Conservation (phyloP, 441 rosid species). For the Arabidopsis lyrata region DNA sequence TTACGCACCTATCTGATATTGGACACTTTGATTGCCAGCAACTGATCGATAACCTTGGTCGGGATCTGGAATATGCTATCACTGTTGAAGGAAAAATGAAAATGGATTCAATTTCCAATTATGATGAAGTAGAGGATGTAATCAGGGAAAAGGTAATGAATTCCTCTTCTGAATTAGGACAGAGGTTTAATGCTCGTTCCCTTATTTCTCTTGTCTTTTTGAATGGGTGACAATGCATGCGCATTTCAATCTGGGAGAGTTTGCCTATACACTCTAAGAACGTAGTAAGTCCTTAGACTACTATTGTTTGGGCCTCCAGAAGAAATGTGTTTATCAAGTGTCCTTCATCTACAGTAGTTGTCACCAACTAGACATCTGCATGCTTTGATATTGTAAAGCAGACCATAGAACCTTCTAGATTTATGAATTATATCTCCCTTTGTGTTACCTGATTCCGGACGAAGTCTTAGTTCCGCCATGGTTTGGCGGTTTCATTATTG, state of each 20-base stretch:
- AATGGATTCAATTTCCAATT: slow-evolving; percentile 80
- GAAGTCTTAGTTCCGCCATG: slow-evolving; percentile 15
- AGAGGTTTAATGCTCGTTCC: slow-evolving; percentile 32
- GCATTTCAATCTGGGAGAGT: slow-evolving; percentile 24
- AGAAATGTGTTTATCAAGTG: slow-evolving; percentile 20
- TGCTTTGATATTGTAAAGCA: slow-evolving; percentile 22
- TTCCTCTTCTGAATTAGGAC: slow-evolving; percentile 39
- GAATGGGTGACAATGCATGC: slow-evolving; percentile 29
- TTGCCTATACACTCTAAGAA: slow-evolving; percentile 27
- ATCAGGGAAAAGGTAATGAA: slow-evolving; percentile 78
- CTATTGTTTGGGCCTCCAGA: slow-evolving; percentile 8
- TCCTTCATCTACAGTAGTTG: slow-evolving; percentile 21
- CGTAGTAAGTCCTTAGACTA: slow-evolving; percentile 6
- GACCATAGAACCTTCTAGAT: slow-evolving; percentile 15
- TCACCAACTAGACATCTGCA: slow-evolving; percentile 24
- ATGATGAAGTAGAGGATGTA: slow-evolving; percentile 83
- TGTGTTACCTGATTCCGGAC: background rate
- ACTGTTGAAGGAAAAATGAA: slow-evolving; percentile 97
- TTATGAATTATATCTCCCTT: slow-evolving; percentile 14
- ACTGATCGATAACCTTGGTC: slow-evolving; percentile 88
- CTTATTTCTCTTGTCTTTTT: slow-evolving; percentile 35
- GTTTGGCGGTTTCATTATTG: slow-evolving; percentile 34
- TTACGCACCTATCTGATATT: slow-evolving; percentile 45
- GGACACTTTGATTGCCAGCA: slow-evolving; percentile 63
- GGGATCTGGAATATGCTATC: slow-evolving; percentile 97